Evolutionary conservation across 2,329 filamentous ascomycete species (phyloP), one percentile per base, ranked within the genome.

Genomic region (Polytolypa hystricis): DNA sequence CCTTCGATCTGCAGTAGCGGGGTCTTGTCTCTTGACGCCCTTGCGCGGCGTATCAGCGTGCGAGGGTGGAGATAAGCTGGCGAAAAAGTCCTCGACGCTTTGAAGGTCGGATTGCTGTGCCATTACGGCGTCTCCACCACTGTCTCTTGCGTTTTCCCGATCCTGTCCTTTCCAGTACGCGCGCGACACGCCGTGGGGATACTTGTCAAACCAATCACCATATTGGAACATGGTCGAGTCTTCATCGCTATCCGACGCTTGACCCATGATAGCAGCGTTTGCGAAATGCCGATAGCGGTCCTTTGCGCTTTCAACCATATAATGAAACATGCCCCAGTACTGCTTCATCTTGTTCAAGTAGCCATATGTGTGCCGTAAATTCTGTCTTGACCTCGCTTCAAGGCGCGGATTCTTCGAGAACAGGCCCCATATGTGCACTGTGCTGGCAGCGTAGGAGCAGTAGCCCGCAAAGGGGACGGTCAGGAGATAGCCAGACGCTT

Each of bases 321-420:
- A 95, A 55, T 94, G 84, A 54, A 96, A 95, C 81, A 95, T 93
- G 42, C 89, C 91, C 91, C 91, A 98, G 52, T 91, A 87, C 42
- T 84, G 84, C 67, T 94, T 95, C 84, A 96, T 93, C 60, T 84
- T 91, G 37, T 81, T 81, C 30, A 98, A 64, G 50, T 91, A 96
- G 52, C 81, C 84, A 50, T 96, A 81, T 46, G 94, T 96, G 45
- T 79, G 83, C 1, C 82, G 78, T 11, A 95, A 67, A 51, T 94
- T 87, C 45, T 79, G 77, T 61, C 93, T 94, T 6, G 84, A 85
- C 6, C 75, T 73, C 9, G 74, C 71, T 55, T 93, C 84, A 33
- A 93, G 71, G 8, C 74, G 65, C 10, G 77, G 65, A 46, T 93
- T 87, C 43, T 84, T 84, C 3, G 85, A 91, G 54, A 94, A 93